These are phyloP conservation scores for Trametes villosa DNA, from an alignment of 768 basidiomycete genomes.

Conservation along the genomic window DNA sequence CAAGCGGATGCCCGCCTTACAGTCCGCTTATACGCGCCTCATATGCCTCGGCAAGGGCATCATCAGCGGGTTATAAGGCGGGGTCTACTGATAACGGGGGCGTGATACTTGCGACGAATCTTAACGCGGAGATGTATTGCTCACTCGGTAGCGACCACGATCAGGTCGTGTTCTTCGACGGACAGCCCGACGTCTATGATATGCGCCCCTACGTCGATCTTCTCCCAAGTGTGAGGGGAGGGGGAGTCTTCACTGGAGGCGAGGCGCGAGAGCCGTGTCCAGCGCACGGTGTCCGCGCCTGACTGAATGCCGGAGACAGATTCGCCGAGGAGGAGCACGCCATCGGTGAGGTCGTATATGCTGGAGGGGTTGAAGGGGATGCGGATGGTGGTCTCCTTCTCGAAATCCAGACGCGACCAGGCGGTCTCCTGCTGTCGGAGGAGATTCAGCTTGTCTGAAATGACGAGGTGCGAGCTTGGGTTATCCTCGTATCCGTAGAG, in stretches of 20 bases:
- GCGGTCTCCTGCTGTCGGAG: conserved; percentile 18
- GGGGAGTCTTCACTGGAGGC: neutral
- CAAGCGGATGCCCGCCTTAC: no score
- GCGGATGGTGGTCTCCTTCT: conserved; percentile 7
- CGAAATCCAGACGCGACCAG: conserved; percentile 23
- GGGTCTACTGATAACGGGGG: no score
- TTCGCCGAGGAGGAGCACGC: conserved; percentile 30
- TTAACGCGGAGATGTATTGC: neutral
- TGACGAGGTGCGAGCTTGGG: conserved; percentile 11
- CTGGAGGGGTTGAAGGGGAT: conserved; percentile 26
- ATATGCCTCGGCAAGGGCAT: no score
- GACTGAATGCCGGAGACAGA: conserved; percentile 11
- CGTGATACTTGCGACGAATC: no score
- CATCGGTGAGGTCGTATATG: conserved; percentile 33
- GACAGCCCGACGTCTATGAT: conserved; percentile 31
- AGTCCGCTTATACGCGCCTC: no score
- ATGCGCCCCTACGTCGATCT: conserved; percentile 23
- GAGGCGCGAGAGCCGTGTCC: conserved; percentile 12
- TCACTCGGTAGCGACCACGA: conserved; percentile 29
- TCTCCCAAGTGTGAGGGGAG: conserved; percentile 10
- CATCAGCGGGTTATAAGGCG: no score
- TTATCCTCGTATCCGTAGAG: conserved; percentile 23
- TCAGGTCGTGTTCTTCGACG: conserved; percentile 31
- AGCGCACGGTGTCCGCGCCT: conserved; percentile 18
- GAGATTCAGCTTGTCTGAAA: conserved; percentile 21